Evolutionary conservation across 345 rosid species (phyloP).

Genomic region (Pistacia atlantica): DNA sequence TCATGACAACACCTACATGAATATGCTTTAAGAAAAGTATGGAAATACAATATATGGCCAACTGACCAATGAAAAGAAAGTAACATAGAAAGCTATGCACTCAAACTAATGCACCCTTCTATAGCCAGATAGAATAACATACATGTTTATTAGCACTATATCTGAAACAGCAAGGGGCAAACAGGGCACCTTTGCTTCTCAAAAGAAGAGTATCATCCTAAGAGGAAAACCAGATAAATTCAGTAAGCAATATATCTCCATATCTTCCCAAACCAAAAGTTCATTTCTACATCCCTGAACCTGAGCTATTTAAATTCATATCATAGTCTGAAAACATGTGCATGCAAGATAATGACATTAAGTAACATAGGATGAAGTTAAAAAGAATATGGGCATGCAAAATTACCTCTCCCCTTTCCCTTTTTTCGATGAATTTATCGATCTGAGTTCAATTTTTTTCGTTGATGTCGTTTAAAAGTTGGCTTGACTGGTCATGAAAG

Average conservation of each 20-base stretch:
- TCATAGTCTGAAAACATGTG: background rate
- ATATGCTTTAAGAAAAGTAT: constrained; percentile 24
- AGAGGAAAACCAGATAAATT: constrained; percentile 18
- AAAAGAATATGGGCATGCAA: background rate
- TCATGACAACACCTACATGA: constrained; percentile 97
- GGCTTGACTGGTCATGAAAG: no score
- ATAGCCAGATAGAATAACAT: constrained; percentile 34
- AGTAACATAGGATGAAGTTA: constrained; percentile 8
- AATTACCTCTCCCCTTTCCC: constrained; percentile 98
- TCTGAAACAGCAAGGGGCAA: constrained; percentile 98
- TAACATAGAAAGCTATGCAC: constrained; percentile 1
- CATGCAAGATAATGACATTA: background rate
- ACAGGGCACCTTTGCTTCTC: constrained; percentile 99
- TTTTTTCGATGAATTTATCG: constrained; percentile 4
- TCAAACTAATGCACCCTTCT: background rate
- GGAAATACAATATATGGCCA: constrained; percentile 11
- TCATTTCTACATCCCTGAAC: constrained; percentile 2
- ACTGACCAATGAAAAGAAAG: background rate
- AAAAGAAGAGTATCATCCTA: constrained; percentile 95
- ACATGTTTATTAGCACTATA: constrained; percentile 97
- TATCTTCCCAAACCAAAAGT: background rate
- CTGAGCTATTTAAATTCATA: background rate
- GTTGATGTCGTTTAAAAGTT: no score
- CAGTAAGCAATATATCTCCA: constrained; percentile 16
- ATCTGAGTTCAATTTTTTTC: no score